These are phyloP conservation scores for Thelephora aurantiotincta DNA, from an alignment of 768 basidiomycete species.

Conservation along the genomic window DNA sequence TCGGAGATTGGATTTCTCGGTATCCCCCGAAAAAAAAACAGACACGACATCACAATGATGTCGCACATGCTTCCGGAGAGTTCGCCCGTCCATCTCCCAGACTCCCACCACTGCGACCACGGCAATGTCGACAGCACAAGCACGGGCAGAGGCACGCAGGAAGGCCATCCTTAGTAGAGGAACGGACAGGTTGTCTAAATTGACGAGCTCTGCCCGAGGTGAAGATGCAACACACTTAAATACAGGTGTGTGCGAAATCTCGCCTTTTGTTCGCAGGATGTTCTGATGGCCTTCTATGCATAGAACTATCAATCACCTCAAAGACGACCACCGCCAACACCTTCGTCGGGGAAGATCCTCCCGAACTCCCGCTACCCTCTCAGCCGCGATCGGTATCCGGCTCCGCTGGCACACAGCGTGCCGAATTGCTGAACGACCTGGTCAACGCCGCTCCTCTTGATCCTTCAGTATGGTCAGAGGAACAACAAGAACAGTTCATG, in stretches of 20 bases:
- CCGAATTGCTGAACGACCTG: conserved; percentile 4
- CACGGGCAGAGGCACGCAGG: conserved; percentile 64
- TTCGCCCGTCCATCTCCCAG: too few relatives aligned
- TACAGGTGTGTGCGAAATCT: conserved; percentile 27
- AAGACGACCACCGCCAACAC: conserved; percentile 16
- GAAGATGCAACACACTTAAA: conserved; percentile 43
- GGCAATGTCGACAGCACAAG: conserved; percentile 28
- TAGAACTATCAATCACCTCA: conserved; percentile 28
- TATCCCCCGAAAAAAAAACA: not conserved
- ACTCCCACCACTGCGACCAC: too few relatives aligned
- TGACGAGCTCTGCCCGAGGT: conserved; percentile 64
- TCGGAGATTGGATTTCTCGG: not conserved
- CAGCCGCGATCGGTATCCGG: conserved; percentile 14
- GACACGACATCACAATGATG: not conserved
- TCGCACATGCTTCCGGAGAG: too few relatives aligned
- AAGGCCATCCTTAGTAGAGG: conserved; percentile 65
- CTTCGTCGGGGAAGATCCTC: conserved; percentile 25
- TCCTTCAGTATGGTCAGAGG: conserved; percentile 48
- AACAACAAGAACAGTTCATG: conserved; percentile 57
- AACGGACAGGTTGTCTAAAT: conserved; percentile 60
- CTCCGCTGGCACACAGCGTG: conserved; percentile 14
- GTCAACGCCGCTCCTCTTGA: conserved; percentile 22
- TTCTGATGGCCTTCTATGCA: conserved; percentile 3
- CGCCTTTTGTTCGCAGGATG: conserved; percentile 1
- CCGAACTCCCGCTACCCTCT: conserved; percentile 15